phyloP scores from a whole-genome alignment of 768 basidiomycete genomes.

The Termitomyces sp. region DNA sequence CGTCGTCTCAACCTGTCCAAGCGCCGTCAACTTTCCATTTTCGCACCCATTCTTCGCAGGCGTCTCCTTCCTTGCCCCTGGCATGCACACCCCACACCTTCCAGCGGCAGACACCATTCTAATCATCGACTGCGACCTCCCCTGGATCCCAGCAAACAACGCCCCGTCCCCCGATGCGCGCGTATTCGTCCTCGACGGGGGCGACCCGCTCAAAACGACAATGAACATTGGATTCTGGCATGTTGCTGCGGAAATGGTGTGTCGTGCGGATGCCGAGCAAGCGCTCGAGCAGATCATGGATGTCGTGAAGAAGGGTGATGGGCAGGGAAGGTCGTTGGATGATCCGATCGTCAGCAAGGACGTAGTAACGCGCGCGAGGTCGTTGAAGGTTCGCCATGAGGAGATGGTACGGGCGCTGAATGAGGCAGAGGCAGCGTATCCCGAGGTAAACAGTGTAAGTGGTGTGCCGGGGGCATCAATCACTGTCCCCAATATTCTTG shows the following conservation, averaged over 20 bases:
- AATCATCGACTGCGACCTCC: conserved; percentile 58
- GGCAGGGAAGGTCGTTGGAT: conserved; percentile 4
- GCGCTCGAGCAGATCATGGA: conserved; percentile 46
- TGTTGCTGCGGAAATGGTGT: conserved; percentile 46
- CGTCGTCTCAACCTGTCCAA: conserved; percentile 44
- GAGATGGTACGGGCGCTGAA: conserved; percentile 20
- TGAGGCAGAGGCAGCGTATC: conserved; percentile 23
- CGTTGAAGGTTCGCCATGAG: conserved; percentile 16
- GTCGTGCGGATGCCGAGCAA: conserved; percentile 46
- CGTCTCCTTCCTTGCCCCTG: conserved; percentile 39
- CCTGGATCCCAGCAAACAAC: conserved; percentile 54
- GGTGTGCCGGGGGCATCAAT: conserved; percentile 13
- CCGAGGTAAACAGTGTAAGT: conserved; percentile 1
- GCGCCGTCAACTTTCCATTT: conserved; percentile 46
- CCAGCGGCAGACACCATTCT: conserved; percentile 55
- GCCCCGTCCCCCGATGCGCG: conserved; percentile 35
- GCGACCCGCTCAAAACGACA: conserved; percentile 55
- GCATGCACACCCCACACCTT: conserved; percentile 40
- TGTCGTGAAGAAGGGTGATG: conserved; percentile 22
- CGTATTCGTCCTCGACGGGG: conserved; percentile 57
- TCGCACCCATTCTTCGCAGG: conserved; percentile 52
- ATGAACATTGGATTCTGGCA: conserved; percentile 19
- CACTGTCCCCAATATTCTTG: conserved; percentile 44
- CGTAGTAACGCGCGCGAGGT: conserved; percentile 7
- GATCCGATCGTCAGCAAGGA: conserved; percentile 9